These are phyloP conservation scores for Boletus bicolor DNA, from an alignment of 768 basidiomycete genomes.

Conservation along the genomic window DNA sequence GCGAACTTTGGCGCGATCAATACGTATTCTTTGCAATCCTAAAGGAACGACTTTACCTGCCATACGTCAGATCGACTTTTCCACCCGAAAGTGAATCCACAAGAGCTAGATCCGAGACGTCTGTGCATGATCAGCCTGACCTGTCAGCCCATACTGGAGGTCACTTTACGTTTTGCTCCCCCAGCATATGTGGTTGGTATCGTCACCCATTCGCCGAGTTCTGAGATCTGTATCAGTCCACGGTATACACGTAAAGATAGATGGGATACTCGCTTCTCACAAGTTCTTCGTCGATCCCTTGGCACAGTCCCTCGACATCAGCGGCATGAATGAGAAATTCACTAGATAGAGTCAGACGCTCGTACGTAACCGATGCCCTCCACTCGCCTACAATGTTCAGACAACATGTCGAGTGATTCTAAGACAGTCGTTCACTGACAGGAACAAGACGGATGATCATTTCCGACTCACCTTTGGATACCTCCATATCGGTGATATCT, in stretches of 20 bases:
- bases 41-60: conserved; percentile 29
- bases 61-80: conserved; percentile 50
- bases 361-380: not conserved
- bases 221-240: conserved; percentile 39
- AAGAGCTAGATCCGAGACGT: conserved; percentile 73
- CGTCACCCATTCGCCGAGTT: conserved; percentile 84
- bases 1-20: conserved; percentile 36
- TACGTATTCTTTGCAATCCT: not conserved
- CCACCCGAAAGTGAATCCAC: conserved; percentile 80
- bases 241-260: not conserved
- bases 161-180: conserved; percentile 74
- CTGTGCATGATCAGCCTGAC: conserved; percentile 38
- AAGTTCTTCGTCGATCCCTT: conserved; percentile 90
- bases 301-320: conserved; percentile 97
- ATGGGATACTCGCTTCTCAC: conserved; percentile 58
- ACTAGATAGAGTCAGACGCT: conserved; percentile 39
- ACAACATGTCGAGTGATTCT: conserved; percentile 78
- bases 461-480: conserved; percentile 61
- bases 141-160: not conserved
- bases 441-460: not conserved
- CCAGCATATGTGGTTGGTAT: conserved; percentile 97
- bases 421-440: not conserved
- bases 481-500: conserved; percentile 90
- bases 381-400: conserved; percentile 75
- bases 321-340: conserved; percentile 97